These are phyloP conservation scores for Hygrocybe coccinea DNA, from an alignment of 768 basidiomycete genomes.

Conservation along the genomic window DNA sequence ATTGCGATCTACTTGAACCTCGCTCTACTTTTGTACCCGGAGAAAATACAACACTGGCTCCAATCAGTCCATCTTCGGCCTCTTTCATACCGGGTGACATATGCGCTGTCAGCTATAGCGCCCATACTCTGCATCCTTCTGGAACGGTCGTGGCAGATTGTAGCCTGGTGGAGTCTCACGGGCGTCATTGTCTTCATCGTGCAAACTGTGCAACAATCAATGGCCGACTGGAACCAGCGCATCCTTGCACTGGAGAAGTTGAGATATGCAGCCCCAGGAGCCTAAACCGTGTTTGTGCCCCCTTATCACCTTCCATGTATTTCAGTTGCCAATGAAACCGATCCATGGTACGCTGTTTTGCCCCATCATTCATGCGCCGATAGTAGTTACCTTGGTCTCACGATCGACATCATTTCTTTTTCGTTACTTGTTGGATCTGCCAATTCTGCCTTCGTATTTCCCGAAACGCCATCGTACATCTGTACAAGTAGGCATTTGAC, in stretches of 20 bases:
- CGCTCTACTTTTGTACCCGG: slow-evolving; percentile 37
- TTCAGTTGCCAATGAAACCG: no score
- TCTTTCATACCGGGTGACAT: slow-evolving; percentile 23
- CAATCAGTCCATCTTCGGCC: slow-evolving; percentile 24
- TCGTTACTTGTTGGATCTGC: no score
- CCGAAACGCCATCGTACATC: no score
- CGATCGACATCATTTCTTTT: no score
- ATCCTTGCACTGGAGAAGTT: slow-evolving; percentile 49
- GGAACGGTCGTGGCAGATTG: slow-evolving; percentile 48
- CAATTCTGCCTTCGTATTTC: no score
- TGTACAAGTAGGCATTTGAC: no score
- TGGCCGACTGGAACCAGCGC: slow-evolving; percentile 41
- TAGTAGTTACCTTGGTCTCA: no score
- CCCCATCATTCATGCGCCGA: no score
- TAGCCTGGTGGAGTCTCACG: slow-evolving; percentile 50
- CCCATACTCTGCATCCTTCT: slow-evolving; percentile 48
- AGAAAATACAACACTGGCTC: slow-evolving; percentile 26
- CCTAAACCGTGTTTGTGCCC: slow-evolving; percentile 25
- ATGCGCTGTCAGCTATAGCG: slow-evolving; percentile 36
- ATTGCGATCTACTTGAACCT: slow-evolving; percentile 51
- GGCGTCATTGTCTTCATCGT: slow-evolving; percentile 40
- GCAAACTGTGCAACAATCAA: slow-evolving; percentile 42
- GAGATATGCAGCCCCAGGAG: slow-evolving; percentile 52
- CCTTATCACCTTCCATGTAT: no score
- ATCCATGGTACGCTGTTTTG: no score